Base-by-base conservation (phyloP, 2,329 filamentous ascomycete species). In the Monilinia vaccinii-corymbosi region DNA sequence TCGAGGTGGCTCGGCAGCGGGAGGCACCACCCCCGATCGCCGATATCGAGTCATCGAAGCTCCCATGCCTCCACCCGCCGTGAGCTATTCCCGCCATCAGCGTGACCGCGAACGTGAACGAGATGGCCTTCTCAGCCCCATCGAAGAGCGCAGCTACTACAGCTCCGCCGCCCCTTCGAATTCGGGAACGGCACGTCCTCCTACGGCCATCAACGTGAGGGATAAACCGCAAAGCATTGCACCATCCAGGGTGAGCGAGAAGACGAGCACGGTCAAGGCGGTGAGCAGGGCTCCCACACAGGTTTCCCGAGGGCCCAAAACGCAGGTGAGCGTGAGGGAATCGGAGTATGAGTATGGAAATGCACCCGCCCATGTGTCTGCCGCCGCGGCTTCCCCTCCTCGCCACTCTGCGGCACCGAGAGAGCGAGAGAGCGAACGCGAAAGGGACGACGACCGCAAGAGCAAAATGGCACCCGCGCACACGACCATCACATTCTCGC, bases 41-140 rank as follows among this genome's bases (percentile, higher is more conserved):
- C 23, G 56, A 44, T 59, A 59, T 16, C 21, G 56, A 11, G 56
- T 59, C 16, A 52, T 59, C 13, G 58, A 56, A 48, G 58, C 58
- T 0, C 58, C 58, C 8, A 56, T 57, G 38, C 60, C 55, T 9
- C 49, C 60, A 4, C 60, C 60, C 3, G 56, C 56, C 28, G 23
- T 48, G 5, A 45, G 14, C 16, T 59, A 52, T n/a, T 38, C 56
- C 11, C 56, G 56, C 16, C 31, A 40, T 3, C 56, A 42, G 48
- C 45, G 50, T 8, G 50, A 50, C 18, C 49, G 56, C 25, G 57
- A 60, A 51, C 31, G 56, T 7, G 57, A 58, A 40, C 40, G 50
- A 36, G 50, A 56, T n/a, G 52, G 56, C 1, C 53, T 46, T 3
- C 3, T 60, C 1, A 36, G 32, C 13, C 44, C 46, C 1, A 60